Evolutionary conservation across 352 stramenopile species (phyloP).

Genomic region (Pythium brachiatum): DNA sequence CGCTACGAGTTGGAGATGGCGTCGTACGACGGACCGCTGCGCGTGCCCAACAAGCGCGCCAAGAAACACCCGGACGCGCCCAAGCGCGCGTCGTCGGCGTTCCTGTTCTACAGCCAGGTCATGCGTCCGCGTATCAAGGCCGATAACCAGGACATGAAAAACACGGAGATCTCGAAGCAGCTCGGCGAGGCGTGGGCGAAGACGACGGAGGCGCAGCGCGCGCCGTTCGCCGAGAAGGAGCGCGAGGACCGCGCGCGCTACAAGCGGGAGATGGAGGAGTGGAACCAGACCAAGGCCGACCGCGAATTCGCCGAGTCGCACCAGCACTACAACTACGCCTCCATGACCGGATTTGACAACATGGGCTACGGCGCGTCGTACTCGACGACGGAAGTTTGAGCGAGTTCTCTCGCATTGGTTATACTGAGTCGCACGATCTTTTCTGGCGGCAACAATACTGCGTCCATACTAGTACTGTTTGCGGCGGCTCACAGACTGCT

Average conservation of each 20-base stretch:
- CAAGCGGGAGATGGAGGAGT: slow-evolving; percentile 92
- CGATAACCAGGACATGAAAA: slow-evolving; percentile 93
- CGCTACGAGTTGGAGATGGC: slow-evolving; percentile 94
- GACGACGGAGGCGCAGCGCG: slow-evolving; percentile 88
- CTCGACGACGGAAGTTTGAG: slow-evolving; percentile 38
- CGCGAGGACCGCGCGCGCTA: slow-evolving; percentile 89
- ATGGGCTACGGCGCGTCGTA: slow-evolving; percentile 74
- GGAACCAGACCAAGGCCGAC: slow-evolving; percentile 83
- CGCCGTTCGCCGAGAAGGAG: slow-evolving; percentile 92
- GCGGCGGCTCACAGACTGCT: slow-evolving; percentile 4
- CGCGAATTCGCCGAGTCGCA: slow-evolving; percentile 83
- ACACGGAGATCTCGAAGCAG: slow-evolving; percentile 95
- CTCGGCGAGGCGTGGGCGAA: slow-evolving; percentile 92
- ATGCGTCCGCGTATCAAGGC: slow-evolving; percentile 89
- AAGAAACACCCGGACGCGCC: slow-evolving; percentile 95
- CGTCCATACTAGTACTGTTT: background rate
- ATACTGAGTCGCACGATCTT: background rate
- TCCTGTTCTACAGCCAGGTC: slow-evolving; percentile 93
- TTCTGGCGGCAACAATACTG: background rate
- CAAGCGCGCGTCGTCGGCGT: slow-evolving; percentile 93
- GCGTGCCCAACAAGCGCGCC: slow-evolving; percentile 90
- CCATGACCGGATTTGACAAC: slow-evolving; percentile 81
- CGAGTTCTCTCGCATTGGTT: background rate
- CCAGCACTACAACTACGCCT: slow-evolving; percentile 77
- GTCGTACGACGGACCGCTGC: slow-evolving; percentile 89